Conservation (phyloP, 331 rosid genomes). For the Malus hybrid region DNA sequence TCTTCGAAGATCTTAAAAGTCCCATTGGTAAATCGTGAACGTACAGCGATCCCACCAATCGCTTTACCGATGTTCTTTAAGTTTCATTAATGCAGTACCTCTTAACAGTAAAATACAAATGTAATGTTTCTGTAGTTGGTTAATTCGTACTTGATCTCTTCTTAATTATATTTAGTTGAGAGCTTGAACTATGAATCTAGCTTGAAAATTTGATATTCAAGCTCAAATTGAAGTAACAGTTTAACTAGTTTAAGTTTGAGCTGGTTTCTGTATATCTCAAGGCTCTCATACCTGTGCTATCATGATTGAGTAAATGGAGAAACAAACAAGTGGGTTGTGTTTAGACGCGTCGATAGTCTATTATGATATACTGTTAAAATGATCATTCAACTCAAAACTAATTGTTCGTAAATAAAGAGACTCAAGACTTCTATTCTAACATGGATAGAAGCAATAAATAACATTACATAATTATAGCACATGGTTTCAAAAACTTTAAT, state of each 20-base stretch:
- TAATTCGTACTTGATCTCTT: not conserved
- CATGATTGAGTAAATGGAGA: not conserved
- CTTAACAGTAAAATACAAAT: not conserved
- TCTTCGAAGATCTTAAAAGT: not conserved
- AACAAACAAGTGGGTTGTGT: not conserved
- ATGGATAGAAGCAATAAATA: not conserved
- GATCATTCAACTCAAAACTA: not conserved
- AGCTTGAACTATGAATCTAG: not conserved
- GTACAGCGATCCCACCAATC: not conserved
- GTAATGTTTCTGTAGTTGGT: not conserved
- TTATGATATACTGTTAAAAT: too few species aligned
- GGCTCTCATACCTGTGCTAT: not conserved
- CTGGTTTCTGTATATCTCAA: not conserved
- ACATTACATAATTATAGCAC: not conserved
- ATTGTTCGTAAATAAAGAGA: not conserved
- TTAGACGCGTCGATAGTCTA: not conserved
- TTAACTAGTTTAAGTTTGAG: not conserved
- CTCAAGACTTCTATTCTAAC: not conserved
- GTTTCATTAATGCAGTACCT: not conserved
- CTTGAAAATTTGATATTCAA: not conserved
- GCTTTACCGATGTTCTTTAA: not conserved
- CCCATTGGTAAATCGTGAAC: not conserved
- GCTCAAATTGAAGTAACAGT: not conserved
- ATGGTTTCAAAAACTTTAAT: too few species aligned
- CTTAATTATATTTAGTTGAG: not conserved